Conservation (phyloP, 331 rosid genomes). For the Quercus tomentella region DNA sequence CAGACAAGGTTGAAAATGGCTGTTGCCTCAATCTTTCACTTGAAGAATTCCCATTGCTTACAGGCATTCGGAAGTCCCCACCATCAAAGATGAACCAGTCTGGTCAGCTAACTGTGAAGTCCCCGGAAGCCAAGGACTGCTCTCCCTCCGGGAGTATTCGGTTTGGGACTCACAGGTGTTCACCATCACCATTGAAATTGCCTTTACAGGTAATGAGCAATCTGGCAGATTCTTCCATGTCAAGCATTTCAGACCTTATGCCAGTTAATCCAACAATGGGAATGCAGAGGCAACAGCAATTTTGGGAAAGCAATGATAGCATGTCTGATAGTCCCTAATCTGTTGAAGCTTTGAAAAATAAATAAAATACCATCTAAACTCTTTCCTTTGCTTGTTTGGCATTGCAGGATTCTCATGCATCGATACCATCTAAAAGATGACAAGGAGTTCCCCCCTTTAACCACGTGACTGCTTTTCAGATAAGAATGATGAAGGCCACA, state of each 20-base stretch:
- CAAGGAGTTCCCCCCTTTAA: constrained; percentile 9
- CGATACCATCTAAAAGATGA: constrained; percentile 11
- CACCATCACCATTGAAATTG: background rate
- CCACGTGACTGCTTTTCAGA: no score
- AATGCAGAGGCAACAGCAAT: constrained; percentile 18
- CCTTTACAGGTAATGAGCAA: constrained; percentile 15
- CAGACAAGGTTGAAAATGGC: background rate
- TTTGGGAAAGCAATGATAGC: background rate
- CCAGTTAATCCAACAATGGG: constrained; percentile 10
- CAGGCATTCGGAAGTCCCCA: background rate
- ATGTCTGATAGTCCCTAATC: constrained; percentile 19
- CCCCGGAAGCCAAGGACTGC: background rate
- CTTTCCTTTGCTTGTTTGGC: constrained; percentile 8
- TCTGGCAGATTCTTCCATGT: constrained; percentile 14
- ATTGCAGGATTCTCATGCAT: constrained; percentile 10
- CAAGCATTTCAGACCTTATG: constrained; percentile 3
- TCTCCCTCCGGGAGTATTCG: constrained; percentile 3
- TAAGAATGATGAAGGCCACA: no score
- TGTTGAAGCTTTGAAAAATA: constrained; percentile 16
- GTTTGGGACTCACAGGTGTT: constrained; percentile 23
- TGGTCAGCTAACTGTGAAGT: background rate
- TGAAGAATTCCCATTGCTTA: constrained; percentile 25
- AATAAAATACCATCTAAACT: background rate
- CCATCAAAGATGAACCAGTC: constrained; percentile 9
- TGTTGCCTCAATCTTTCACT: constrained; percentile 16